Conservation (phyloP, 805 yeast genomes). For the Lachancea sp. region DNA sequence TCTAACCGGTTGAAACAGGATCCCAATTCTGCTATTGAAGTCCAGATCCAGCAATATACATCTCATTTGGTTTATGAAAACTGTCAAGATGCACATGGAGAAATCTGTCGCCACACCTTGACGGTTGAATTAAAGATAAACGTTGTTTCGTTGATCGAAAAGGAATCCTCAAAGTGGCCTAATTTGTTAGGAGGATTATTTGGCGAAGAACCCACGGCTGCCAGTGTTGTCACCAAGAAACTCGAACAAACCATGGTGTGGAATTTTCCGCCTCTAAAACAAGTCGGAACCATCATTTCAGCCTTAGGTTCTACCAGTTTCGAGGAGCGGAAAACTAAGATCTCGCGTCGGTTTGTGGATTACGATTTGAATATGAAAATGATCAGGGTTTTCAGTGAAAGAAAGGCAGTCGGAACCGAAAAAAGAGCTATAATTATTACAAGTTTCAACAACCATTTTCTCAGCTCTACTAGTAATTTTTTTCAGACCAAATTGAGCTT, state of each 20-base stretch:
- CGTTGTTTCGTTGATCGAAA: conserved; percentile 2
- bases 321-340: conserved; percentile 9
- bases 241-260: conserved; percentile 1
- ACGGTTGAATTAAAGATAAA: not conserved
- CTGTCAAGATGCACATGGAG: conserved; percentile 3
- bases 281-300: conserved; percentile 6
- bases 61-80: not conserved
- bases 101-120: conserved; percentile 4
- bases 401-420: not conserved
- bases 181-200: not conserved
- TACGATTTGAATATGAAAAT: conserved; percentile 17
- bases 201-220: conserved; percentile 1
- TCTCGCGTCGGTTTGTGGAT: conserved; percentile 18
- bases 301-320: conserved; percentile 19
- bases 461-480: conserved; percentile 17
- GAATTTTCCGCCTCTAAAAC: conserved; percentile 2
- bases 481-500: conserved; percentile 18
- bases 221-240: not conserved
- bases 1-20: not conserved
- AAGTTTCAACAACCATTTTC: conserved; percentile 18
- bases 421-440: conserved; percentile 21
- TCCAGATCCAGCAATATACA: conserved; percentile 4
- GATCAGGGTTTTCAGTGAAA: conserved; percentile 12
- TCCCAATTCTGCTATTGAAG: not conserved
- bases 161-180: conserved; percentile 7